These are phyloP conservation scores for Chlamydomonas sp. DNA, from an alignment of 139 green algal species.

Conservation along the genomic window DNA sequence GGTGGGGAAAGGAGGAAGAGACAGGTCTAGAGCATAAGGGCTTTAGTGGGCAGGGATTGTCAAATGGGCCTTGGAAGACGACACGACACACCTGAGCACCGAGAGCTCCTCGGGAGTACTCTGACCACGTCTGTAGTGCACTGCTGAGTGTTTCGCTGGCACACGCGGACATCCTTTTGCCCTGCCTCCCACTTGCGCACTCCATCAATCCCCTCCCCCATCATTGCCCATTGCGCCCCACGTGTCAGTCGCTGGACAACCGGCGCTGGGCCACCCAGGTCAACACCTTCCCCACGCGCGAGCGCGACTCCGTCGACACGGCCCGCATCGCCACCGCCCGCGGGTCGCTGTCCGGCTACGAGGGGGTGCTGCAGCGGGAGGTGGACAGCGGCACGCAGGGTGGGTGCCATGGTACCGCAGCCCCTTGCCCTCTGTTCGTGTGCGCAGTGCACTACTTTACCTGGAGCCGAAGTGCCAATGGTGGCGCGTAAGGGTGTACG, in stretches of 20 bases:
- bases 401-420: background rate
- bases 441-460: no score
- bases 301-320: background rate
- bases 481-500: no score
- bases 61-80: no score
- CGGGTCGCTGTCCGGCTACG: background rate
- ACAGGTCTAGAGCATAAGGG: no score
- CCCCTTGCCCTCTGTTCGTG: no score
- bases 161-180: background rate
- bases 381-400: background rate
- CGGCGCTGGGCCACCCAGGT: background rate
- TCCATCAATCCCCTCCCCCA: background rate
- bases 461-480: no score
- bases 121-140: background rate
- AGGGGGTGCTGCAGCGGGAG: conserved; percentile 14
- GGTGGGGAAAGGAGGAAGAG: conserved; percentile 3
- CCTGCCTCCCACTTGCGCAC: background rate
- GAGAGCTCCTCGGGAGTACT: background rate
- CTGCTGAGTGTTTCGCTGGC: background rate
- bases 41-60: no score
- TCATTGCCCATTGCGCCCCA: background rate
- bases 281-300: conserved; percentile 1
- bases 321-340: background rate
- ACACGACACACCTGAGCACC: no score
- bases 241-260: background rate